Evolutionary conservation across 257 asterid species (phyloP).

Genomic region (Rauvolfia tetraphylla): DNA sequence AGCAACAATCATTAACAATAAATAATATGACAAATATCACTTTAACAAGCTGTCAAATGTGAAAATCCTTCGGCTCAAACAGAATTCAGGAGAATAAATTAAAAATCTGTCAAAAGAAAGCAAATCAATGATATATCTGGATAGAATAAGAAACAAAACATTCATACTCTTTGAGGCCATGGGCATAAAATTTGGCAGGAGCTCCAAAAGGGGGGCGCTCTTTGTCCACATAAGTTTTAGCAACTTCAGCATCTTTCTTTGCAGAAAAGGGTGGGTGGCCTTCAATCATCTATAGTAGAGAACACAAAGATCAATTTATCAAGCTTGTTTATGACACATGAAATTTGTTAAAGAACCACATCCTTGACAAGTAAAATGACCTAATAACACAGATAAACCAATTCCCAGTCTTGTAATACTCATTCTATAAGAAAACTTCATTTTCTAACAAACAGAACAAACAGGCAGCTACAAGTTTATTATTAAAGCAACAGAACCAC

Average conservation of each 20-base stretch:
- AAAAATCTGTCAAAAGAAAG: background rate
- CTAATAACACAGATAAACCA: background rate
- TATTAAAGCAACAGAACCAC: background rate
- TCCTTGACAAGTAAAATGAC: constrained; percentile 10
- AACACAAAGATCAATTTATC: constrained; percentile 28
- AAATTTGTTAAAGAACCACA: constrained; percentile 20
- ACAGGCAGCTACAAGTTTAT: background rate
- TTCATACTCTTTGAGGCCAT: constrained; percentile 80
- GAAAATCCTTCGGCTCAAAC: background rate
- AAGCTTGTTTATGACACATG: constrained; percentile 11
- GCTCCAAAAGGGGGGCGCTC: constrained; percentile 90
- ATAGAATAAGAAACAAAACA: background rate
- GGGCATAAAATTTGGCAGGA: constrained; percentile 59
- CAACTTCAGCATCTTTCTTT: constrained; percentile 60
- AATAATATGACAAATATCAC: background rate
- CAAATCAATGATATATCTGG: background rate
- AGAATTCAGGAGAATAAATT: background rate
- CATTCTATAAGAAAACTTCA: background rate
- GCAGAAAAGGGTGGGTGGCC: constrained; percentile 67
- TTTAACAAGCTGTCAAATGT: background rate
- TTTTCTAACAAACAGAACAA: background rate
- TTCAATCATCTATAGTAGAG: constrained; percentile 72
- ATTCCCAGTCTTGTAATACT: background rate
- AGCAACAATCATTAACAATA: background rate
- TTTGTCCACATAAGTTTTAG: constrained; percentile 49